Evolutionary conservation across 345 rosid genomes (phyloP), one percentile per base, ranked within the genome.

Genomic region (Ceriops zippeliana): DNA sequence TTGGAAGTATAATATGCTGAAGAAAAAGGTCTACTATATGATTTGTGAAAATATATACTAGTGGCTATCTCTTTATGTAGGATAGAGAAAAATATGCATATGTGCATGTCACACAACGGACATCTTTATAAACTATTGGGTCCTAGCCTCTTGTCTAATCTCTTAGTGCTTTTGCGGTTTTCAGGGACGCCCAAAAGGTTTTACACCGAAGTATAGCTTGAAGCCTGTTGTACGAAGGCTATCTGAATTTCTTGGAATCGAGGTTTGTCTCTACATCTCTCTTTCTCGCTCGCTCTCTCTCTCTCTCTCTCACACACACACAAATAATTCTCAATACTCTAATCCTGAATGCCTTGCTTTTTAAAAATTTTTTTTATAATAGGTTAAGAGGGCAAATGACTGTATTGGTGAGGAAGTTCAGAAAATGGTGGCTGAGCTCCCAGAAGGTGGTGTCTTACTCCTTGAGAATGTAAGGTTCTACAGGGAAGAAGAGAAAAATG

Each of bases 131-230:
- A 42, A 42, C 5, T 42, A 15, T 42, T 13, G 5, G 49, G 19
- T 0, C 1, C 49, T 42, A 42, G 49, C 19, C 16, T 42, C 49
- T 42, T 15, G 4, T 37, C 28, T 61, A 27, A 28, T 64, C 68
- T 7, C 37, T 63, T 52, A 22, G 8, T 57, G 49, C 59, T 10
- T 34, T 28, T 74, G 28, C 73, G 71, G 58, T 70, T 83, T 81
- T 46, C 88, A 91, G 97, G 98, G 98, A 52, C 90, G 98, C 30
- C 98, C 98, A 19, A 92, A 92, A 85, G 98, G 98, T 75, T 93
- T 89, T 24, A 90, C 96, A 11, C 96, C 98, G 21, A 92, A 92
- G 76, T 92, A 86, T 82, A 92, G 98, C 74, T 85, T 92, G 87
- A 83, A 89, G 84, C 98, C 98, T 79, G 91, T 92, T 64, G 96